Conservation (phyloP, 441 rosid species). For the Populus hybrid region DNA sequence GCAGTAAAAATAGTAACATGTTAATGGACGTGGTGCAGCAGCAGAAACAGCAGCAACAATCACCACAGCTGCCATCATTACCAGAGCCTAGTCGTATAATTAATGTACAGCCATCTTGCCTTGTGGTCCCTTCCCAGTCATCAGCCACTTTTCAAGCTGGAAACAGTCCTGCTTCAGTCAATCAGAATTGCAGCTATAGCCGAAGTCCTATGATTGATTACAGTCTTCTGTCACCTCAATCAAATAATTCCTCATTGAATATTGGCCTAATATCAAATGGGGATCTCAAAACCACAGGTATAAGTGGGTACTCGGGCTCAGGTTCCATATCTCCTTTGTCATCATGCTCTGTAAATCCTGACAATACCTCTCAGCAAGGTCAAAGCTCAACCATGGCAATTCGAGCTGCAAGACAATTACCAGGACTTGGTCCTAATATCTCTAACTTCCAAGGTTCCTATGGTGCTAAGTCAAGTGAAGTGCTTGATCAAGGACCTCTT, state of each 20-base stretch:
- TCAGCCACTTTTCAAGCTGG: constrained; percentile 37
- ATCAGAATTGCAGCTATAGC: constrained; percentile 36
- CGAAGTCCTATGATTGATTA: constrained; percentile 34
- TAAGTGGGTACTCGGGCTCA: constrained; percentile 31
- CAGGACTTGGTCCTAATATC: constrained; percentile 26
- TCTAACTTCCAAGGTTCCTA: constrained; percentile 31
- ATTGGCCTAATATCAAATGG: constrained; percentile 29
- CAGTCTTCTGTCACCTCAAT: constrained; percentile 39
- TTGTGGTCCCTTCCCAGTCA: constrained; percentile 52
- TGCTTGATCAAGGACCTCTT: constrained; percentile 41
- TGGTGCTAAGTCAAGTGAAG: constrained; percentile 34
- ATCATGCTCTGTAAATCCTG: constrained; percentile 40
- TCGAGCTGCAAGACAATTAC: constrained; percentile 31
- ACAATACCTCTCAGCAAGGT: constrained; percentile 28
- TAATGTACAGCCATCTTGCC: constrained; percentile 61
- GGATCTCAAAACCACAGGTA: constrained; percentile 31
- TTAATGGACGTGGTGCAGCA: constrained; percentile 45
- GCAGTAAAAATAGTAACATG: constrained; percentile 32
- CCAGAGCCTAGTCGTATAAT: constrained; percentile 38
- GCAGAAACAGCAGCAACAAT: constrained; percentile 28
- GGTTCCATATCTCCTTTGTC: constrained; percentile 36
- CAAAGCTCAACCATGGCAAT: constrained; percentile 29
- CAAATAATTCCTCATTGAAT: constrained; percentile 34
- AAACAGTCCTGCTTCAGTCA: constrained; percentile 40
- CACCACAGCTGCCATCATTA: constrained; percentile 31